phyloP scores from a whole-genome alignment of 164 flowering plant species.

The Houttuynia cordata region DNA sequence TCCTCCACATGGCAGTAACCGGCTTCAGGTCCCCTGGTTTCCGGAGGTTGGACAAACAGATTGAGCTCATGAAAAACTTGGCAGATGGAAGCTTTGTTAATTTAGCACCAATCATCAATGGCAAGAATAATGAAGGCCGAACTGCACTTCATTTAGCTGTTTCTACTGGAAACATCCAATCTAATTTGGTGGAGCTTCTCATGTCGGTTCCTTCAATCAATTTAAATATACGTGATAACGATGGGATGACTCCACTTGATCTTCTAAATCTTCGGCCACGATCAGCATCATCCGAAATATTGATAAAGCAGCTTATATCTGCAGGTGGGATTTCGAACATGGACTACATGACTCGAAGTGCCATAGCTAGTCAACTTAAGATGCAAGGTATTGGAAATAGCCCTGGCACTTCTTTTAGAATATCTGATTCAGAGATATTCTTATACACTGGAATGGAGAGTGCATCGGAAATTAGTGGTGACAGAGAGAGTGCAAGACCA shows the following conservation, averaged over 20 bases:
- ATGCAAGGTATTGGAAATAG: slow-evolving; percentile 53
- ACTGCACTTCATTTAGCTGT: slow-evolving; percentile 88
- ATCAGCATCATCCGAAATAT: slow-evolving; percentile 59
- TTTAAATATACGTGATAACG: slow-evolving; percentile 45
- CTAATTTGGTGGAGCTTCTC: slow-evolving; percentile 60
- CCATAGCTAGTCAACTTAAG: slow-evolving; percentile 39
- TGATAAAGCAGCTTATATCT: slow-evolving; percentile 56
- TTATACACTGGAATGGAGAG: slow-evolving; percentile 44
- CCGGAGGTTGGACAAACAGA: slow-evolving; percentile 59
- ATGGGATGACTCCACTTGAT: slow-evolving; percentile 73
- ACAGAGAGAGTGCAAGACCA: slow-evolving; percentile 21
- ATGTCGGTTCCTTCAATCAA: slow-evolving; percentile 49
- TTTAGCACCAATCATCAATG: slow-evolving; percentile 48
- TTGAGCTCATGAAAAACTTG: slow-evolving; percentile 56
- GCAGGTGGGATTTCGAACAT: slow-evolving; percentile 65
- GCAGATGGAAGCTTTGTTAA: slow-evolving; percentile 30
- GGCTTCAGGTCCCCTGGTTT: slow-evolving; percentile 76
- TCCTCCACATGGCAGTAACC: slow-evolving; percentile 79
- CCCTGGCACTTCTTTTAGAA: slow-evolving; percentile 79
- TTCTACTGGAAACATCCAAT: slow-evolving; percentile 45
- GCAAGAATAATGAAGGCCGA: slow-evolving; percentile 60
- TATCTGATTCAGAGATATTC: slow-evolving; percentile 78
- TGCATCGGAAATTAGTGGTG: slow-evolving; percentile 21
- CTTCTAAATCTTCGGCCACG: slow-evolving; percentile 53
- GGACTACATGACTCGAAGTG: slow-evolving; percentile 30